These are phyloP conservation scores for Hibiscus syriacus DNA, from an alignment of 345 rosid genomes.

Conservation along the genomic window DNA sequence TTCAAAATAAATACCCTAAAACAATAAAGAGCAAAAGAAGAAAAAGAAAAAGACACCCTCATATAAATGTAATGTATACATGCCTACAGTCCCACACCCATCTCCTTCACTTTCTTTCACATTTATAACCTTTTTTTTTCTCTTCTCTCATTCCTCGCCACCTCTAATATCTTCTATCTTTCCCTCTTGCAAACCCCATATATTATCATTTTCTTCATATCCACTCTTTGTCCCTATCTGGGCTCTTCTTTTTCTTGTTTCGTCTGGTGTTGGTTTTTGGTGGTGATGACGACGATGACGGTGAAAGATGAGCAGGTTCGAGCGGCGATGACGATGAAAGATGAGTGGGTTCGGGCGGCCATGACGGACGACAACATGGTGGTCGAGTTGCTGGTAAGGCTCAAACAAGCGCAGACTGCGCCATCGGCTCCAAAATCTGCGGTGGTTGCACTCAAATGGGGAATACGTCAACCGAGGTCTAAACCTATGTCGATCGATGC, in stretches of 20 bases:
- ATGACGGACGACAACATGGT: slow-evolving; percentile 59
- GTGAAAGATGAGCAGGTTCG: no score
- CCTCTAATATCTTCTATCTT: slow-evolving; percentile 1
- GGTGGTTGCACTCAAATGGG: slow-evolving; percentile 40
- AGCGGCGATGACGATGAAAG: no score
- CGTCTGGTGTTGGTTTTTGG: neutral
- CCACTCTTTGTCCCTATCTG: slow-evolving; percentile 2
- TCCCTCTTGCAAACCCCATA: neutral
- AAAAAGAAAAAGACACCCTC: slow-evolving; percentile 8
- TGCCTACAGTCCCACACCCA: slow-evolving; percentile 8
- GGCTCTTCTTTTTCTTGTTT: no score
- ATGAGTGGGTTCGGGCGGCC: slow-evolving; percentile 72
- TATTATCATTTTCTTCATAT: slow-evolving; percentile 2
- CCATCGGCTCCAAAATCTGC: slow-evolving; percentile 18
- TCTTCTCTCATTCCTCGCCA: slow-evolving; percentile 21
- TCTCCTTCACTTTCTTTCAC: slow-evolving; percentile 6
- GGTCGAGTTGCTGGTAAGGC: slow-evolving; percentile 54
- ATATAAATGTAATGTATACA: slow-evolving; percentile 18
- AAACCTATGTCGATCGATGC: slow-evolving; percentile 34
- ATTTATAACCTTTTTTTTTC: slow-evolving; percentile 4
- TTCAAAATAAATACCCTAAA: neutral
- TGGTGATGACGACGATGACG: slow-evolving; percentile 18
- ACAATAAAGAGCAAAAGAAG: neutral
- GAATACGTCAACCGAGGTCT: slow-evolving; percentile 52
- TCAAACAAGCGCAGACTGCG: slow-evolving; percentile 36